A percentile compares a stretch with the other conserved stretches of the same genome.
Conservation (phyloP, 352 stramenopile genomes). For the Aphanomyces invadans region DNA sequence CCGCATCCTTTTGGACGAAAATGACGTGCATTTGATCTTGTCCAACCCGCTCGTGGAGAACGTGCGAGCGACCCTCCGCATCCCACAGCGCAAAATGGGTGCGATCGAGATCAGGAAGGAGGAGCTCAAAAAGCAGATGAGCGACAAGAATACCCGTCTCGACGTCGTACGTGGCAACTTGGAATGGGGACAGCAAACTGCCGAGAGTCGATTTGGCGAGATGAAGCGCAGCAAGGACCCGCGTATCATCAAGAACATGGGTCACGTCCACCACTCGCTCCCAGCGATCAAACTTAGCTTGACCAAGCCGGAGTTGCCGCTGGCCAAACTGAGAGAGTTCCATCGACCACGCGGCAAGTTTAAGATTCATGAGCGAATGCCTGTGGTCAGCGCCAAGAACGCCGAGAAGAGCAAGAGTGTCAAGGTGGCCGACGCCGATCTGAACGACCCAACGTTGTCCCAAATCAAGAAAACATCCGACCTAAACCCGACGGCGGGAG, state of each 20-base stretch:
- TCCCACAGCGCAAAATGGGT: constrained; percentile 73
- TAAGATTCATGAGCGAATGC: constrained; percentile 74
- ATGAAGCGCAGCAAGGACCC: constrained; percentile 78
- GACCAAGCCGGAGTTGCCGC: constrained; percentile 76
- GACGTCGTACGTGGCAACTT: constrained; percentile 73
- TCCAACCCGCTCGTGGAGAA: constrained; percentile 72
- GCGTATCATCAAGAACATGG: constrained; percentile 80
- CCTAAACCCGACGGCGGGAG: constrained; percentile 59
- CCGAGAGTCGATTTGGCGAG: constrained; percentile 45
- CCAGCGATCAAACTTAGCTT: constrained; percentile 82
- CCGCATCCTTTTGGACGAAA: constrained; percentile 75
- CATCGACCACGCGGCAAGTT: constrained; percentile 78
- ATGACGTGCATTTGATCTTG: constrained; percentile 71
- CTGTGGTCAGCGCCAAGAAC: constrained; percentile 49
- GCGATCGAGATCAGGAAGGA: constrained; percentile 62
- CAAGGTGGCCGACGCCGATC: constrained; percentile 14
- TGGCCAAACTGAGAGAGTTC: constrained; percentile 73
- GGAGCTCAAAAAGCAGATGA: constrained; percentile 61
- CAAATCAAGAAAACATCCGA: constrained; percentile 85
- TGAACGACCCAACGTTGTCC: constrained; percentile 22
- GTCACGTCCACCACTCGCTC: constrained; percentile 73
- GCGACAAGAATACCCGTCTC: constrained; percentile 76
- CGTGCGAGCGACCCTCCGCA: constrained; percentile 67
- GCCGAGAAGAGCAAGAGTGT: constrained; percentile 43
- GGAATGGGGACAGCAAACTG: constrained; percentile 68